Base-by-base conservation (phyloP, 2,329 filamentous ascomycete species). In the Hypomyces rosellus region DNA sequence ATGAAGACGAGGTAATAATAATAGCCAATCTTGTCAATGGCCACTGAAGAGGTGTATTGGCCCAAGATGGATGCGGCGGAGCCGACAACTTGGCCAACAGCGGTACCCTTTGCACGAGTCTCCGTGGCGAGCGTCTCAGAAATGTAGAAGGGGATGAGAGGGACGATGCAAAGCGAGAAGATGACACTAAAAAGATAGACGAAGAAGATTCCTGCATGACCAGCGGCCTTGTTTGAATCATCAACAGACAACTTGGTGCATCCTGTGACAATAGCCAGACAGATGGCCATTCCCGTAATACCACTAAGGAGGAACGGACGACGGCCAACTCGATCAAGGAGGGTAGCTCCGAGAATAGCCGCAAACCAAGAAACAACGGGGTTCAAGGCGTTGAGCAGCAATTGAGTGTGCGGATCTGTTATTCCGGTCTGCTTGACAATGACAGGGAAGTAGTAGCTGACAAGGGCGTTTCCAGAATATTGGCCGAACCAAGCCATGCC, bases 201-300 rank as follows among this genome's bases (percentile, higher is more conserved):
- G 55, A 82, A 77, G 0, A 76, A 76, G 1, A 82, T 75, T 1
- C 77, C 78, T 4, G 72, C 78, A 78, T 80, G 83, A 3, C 79
- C 80, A 0, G 76, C 78, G 1, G 68, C 70, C 22, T 65, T 63
- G 57, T 82, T 72, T 1, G 64, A 59, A 2, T 68, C 69, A 6
- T 72, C 78, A 34, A 75, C 68, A 20, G 44, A 47, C 22, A 43
- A 16, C 33, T 51, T 51, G 46, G 81, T 77, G 34, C 69, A 73
- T 5, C 75, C 78, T 16, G 55, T 55, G 25, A 82, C 74, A 53
- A 82, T 78, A 53, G 80, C 70, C 54, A 81, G 76, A 11, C 73
- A 78, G n/a, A 70, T 59, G 41, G 51, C 58, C 56, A 58, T 54
- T 25, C 53, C 41, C 39, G 49, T n/a, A 25, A 53, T 46, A 50